A percentile compares a stretch with the other conserved stretches of the same genome.
phyloP scores from a whole-genome alignment of 1,139 yeast genomes.

The Yamadazyma atlantica region DNA sequence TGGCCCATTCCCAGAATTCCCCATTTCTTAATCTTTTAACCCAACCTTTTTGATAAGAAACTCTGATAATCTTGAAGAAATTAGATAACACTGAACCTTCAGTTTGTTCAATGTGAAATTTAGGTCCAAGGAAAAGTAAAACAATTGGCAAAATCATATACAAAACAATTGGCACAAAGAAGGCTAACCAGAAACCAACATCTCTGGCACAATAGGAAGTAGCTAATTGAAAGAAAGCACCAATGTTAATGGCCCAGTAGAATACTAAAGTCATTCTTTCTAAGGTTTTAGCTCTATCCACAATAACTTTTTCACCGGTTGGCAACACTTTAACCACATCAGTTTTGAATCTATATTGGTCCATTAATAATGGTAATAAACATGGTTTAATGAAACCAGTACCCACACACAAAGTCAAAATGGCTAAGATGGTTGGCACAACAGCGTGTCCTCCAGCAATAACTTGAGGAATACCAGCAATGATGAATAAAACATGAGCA shows the following conservation, averaged over 20 bases:
- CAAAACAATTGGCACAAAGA: conserved; percentile 53
- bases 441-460: conserved; percentile 35
- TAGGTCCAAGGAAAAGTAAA: conserved; percentile 36
- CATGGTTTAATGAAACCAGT: conserved; percentile 55
- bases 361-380: conserved; percentile 51
- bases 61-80: conserved; percentile 38
- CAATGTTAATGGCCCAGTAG: conserved; percentile 79
- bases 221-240: conserved; percentile 75
- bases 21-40: conserved; percentile 33
- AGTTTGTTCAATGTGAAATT: conserved; percentile 37
- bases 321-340: conserved; percentile 60
- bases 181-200: conserved; percentile 79
- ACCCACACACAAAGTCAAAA: conserved; percentile 39
- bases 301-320: conserved; percentile 64
- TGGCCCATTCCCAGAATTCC: conserved; percentile 56
- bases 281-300: conserved; percentile 69
- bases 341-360: conserved; percentile 51
- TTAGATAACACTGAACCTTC: conserved; percentile 51
- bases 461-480: conserved; percentile 41
- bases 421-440: conserved; percentile 35
- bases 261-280: conserved; percentile 76
- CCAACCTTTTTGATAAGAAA: conserved; percentile 42
- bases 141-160: conserved; percentile 51
- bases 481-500: conserved; percentile 37
- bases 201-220: conserved; percentile 71